A percentile compares a stretch with the other conserved stretches of the same genome.
These are phyloP conservation scores for Dactylonectria estremocensis DNA, from an alignment of 2,329 filamentous ascomycete species.

Conservation along the genomic window DNA sequence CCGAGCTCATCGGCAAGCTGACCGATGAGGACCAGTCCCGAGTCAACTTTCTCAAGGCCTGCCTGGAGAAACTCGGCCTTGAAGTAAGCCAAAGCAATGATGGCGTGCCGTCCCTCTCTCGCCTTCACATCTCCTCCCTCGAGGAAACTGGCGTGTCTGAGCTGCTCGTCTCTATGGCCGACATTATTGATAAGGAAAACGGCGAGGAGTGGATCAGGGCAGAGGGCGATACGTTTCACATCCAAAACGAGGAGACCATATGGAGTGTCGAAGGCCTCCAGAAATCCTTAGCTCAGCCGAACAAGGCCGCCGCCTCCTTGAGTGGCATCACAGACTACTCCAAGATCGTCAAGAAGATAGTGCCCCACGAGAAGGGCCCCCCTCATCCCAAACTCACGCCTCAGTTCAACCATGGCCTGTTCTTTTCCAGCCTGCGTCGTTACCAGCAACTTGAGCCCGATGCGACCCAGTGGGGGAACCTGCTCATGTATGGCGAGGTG, in stretches of 20 bases:
- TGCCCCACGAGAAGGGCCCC: constrained; percentile 78
- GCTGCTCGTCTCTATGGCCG: constrained; percentile 76
- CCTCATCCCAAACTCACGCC: constrained; percentile 84
- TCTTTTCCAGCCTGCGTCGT: constrained; percentile 78
- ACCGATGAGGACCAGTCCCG: constrained; percentile 79
- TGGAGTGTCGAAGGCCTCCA: constrained; percentile 72
- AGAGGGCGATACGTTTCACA: constrained; percentile 86
- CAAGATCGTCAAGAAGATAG: constrained; percentile 79
- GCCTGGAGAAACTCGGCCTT: constrained; percentile 86
- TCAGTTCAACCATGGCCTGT: constrained; percentile 87
- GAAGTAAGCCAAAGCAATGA: constrained; percentile 79
- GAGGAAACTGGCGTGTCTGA: constrained; percentile 76
- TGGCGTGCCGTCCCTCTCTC: constrained; percentile 84
- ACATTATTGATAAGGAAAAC: constrained; percentile 77
- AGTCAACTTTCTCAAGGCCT: constrained; percentile 82
- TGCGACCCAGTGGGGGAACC: constrained; percentile 79
- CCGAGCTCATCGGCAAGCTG: constrained; percentile 77
- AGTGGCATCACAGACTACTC: constrained; percentile 80
- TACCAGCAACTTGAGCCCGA: constrained; percentile 74
- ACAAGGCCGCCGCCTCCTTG: constrained; percentile 47
- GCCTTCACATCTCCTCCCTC: constrained; percentile 84
- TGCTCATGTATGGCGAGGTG: constrained; percentile 90
- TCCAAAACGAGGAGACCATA: constrained; percentile 76
- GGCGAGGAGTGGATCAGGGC: constrained; percentile 82
- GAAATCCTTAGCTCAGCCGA: constrained; percentile 62